Percentiles rank a stretch among this genome's conserved stretches.
These are phyloP conservation scores for Smallanthus sonchifolius DNA, from an alignment of 129 eudicot species.

Conservation along the genomic window DNA sequence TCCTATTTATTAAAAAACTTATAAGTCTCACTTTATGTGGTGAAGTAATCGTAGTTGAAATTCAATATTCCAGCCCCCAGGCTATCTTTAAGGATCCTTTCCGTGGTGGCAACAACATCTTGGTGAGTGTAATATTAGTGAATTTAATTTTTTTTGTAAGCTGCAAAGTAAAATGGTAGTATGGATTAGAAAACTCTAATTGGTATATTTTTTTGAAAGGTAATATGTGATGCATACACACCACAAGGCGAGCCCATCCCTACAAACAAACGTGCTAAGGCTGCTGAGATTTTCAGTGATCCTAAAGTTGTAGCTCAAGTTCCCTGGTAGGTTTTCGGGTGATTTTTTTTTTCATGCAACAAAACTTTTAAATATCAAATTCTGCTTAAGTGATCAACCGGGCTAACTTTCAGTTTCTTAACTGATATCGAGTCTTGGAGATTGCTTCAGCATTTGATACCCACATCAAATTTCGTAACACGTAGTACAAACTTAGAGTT, in stretches of 20 bases:
- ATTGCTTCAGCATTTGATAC: neutral
- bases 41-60: constrained; percentile 4
- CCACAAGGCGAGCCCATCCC: constrained; percentile 97
- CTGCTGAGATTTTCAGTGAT: constrained; percentile 82
- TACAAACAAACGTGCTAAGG: constrained; percentile 87
- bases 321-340: constrained; percentile 57
- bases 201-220: constrained; percentile 40
- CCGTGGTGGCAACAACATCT: constrained; percentile 95
- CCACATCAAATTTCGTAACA: neutral
- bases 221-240: constrained; percentile 87
- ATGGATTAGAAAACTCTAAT: neutral
- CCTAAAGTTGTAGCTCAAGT: constrained; percentile 67
- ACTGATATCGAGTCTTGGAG: neutral
- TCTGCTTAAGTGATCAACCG: neutral
- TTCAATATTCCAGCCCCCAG: constrained; percentile 65
- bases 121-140: constrained; percentile 53
- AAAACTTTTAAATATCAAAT: neutral
- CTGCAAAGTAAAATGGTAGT: neutral
- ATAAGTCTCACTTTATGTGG: neutral
- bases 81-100: constrained; percentile 96
- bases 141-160: neutral
- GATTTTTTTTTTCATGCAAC: neutral
- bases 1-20: constrained; percentile 1
- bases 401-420: neutral
- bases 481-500: neutral